A percentile compares a stretch with the other conserved stretches of the same genome.
Conservation (phyloP, 208 protist species). For the Acanthamoeba castellanii region DNA sequence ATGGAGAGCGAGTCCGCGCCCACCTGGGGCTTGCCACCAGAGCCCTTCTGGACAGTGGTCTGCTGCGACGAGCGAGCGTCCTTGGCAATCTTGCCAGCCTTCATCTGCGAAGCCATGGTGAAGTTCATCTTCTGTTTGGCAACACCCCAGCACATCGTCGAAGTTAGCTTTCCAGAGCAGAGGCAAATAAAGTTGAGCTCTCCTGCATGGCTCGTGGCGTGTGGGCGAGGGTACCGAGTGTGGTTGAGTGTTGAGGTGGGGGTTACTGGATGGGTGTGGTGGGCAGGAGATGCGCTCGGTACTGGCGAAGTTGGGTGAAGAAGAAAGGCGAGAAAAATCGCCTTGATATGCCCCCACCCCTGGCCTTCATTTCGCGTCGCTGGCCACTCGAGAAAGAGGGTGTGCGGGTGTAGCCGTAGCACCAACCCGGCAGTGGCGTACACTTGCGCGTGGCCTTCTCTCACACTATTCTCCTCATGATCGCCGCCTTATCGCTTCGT, state of each 20-base stretch:
- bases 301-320: neutral
- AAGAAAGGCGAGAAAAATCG: neutral
- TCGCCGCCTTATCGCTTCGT: neutral
- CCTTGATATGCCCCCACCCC: neutral
- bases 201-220: no score
- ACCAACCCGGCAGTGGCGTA: slow-evolving; percentile 1
- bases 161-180: no score
- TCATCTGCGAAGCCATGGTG: slow-evolving; percentile 71
- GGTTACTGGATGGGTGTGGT: neutral
- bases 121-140: slow-evolving; percentile 42
- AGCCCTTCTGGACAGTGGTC: slow-evolving; percentile 50
- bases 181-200: no score
- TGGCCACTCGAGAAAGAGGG: neutral
- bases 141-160: neutral
- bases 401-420: neutral
- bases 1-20: slow-evolving; percentile 40
- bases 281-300: neutral
- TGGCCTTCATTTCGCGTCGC: neutral
- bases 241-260: neutral
- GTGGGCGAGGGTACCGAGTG: neutral
- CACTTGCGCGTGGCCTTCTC: neutral
- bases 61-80: slow-evolving; percentile 56
- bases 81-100: slow-evolving; percentile 70
- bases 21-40: slow-evolving; percentile 47
- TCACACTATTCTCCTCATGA: neutral